These are phyloP conservation scores for Piper longum DNA, from an alignment of 164 flowering plant species.

Conservation along the genomic window DNA sequence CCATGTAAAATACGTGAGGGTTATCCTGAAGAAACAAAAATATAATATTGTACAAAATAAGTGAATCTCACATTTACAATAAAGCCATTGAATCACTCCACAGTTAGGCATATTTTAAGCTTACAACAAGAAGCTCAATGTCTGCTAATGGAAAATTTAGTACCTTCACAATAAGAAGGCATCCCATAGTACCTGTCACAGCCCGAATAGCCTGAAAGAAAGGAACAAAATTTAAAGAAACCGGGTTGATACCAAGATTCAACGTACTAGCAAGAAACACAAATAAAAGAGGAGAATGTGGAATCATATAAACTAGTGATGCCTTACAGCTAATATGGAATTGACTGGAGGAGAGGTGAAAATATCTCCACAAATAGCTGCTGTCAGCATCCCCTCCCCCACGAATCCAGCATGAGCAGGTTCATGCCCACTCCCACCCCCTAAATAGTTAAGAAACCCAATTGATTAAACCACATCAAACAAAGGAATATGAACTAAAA, in stretches of 20 bases:
- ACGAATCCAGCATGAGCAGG: conserved; percentile 98
- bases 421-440: conserved; percentile 99
- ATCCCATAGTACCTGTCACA: conserved; percentile 89
- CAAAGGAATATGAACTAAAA: no score
- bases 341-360: conserved; percentile 86
- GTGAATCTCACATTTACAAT: neutral
- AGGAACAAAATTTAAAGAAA: conserved; percentile 2
- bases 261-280: neutral
- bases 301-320: neutral
- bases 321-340: conserved; percentile 75
- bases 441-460: conserved; percentile 18
- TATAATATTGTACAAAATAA: neutral
- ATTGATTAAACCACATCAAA: neutral
- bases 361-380: conserved; percentile 91
- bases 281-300: neutral
- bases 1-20: neutral
- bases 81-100: neutral
- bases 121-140: neutral
- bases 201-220: conserved; percentile 80
- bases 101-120: neutral
- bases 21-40: neutral
- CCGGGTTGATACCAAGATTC: conserved; percentile 2
- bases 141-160: neutral
- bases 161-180: conserved; percentile 92
- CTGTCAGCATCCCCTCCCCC: conserved; percentile 95